Conservation (phyloP, 202 grass and related monocot species). For the Sporobolus alterniflorus region DNA sequence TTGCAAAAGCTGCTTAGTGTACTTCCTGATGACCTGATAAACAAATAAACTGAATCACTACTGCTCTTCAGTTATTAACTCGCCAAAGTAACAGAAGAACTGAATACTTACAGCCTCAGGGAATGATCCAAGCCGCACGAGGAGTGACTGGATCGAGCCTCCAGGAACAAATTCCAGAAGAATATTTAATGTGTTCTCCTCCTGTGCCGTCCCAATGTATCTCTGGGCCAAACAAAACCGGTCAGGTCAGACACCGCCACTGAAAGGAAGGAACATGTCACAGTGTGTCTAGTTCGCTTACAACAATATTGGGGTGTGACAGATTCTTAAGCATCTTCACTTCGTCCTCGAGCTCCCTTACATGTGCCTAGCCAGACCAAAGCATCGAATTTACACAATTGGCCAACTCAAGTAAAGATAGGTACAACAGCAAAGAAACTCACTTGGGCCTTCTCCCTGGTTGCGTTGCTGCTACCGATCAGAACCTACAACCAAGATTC, state of each 20-base stretch:
- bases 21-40: constrained; percentile 88
- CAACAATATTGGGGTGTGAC: constrained; percentile 93
- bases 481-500: constrained; percentile 63
- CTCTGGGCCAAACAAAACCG: constrained; percentile 53
- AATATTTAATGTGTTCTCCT: constrained; percentile 90
- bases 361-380: constrained; percentile 46
- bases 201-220: constrained; percentile 79
- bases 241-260: background rate
- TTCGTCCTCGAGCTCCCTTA: constrained; percentile 92
- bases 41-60: constrained; percentile 14
- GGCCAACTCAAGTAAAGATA: background rate
- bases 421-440: constrained; percentile 16
- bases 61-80: constrained; percentile 8
- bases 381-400: background rate
- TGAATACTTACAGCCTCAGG: constrained; percentile 76
- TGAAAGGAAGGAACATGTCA: constrained; percentile 7
- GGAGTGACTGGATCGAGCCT: constrained; percentile 88
- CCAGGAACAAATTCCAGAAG: constrained; percentile 94
- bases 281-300: constrained; percentile 46
- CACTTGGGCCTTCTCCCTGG: constrained; percentile 83
- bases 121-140: constrained; percentile 86
- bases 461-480: constrained; percentile 68
- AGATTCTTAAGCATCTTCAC: constrained; percentile 89
- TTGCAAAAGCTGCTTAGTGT: constrained; percentile 86
- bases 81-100: background rate